phyloP scores from a whole-genome alignment of 768 basidiomycete species.

The Tylopilus felleus region DNA sequence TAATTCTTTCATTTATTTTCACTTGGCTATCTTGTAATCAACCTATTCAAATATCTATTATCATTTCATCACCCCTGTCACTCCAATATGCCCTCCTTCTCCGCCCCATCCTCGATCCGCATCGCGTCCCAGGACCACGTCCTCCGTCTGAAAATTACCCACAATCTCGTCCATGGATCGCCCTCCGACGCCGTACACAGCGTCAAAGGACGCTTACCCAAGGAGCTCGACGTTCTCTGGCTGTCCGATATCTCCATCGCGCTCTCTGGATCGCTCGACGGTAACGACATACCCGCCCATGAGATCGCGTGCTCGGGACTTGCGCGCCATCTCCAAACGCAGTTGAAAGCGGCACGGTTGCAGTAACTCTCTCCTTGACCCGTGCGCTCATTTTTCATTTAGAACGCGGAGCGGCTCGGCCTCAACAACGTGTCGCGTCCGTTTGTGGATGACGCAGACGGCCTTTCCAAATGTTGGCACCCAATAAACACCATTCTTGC shows the following conservation, averaged over 20 bases:
- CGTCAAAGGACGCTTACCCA: constrained; percentile 35
- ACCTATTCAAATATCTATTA: constrained; percentile 11
- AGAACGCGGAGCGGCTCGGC: constrained; percentile 63
- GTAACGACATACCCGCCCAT: constrained; percentile 35
- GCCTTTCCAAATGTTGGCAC: constrained; percentile 39
- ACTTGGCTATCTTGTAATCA: constrained; percentile 30
- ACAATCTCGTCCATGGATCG: constrained; percentile 38
- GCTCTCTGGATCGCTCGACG: constrained; percentile 53
- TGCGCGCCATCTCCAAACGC: constrained; percentile 45
- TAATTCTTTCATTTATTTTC: constrained; percentile 9
- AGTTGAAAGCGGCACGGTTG: constrained; percentile 46
- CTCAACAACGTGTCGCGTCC: constrained; percentile 55
- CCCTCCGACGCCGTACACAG: constrained; percentile 29
- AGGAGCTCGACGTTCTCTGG: constrained; percentile 47
- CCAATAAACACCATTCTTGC: not conserved
- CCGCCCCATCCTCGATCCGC: constrained; percentile 34
- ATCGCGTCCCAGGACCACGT: constrained; percentile 42
- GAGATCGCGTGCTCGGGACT: constrained; percentile 50
- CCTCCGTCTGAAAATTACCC: constrained; percentile 46
- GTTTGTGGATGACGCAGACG: constrained; percentile 44
- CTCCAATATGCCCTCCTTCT: constrained; percentile 33
- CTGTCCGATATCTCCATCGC: constrained; percentile 49
- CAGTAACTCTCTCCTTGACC: not conserved
- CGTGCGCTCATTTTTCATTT: constrained; percentile 13
- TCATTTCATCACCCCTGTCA: not conserved